Evolutionary conservation across 345 rosid genomes (phyloP).

Genomic region (Rhodamnia rubescens): DNA sequence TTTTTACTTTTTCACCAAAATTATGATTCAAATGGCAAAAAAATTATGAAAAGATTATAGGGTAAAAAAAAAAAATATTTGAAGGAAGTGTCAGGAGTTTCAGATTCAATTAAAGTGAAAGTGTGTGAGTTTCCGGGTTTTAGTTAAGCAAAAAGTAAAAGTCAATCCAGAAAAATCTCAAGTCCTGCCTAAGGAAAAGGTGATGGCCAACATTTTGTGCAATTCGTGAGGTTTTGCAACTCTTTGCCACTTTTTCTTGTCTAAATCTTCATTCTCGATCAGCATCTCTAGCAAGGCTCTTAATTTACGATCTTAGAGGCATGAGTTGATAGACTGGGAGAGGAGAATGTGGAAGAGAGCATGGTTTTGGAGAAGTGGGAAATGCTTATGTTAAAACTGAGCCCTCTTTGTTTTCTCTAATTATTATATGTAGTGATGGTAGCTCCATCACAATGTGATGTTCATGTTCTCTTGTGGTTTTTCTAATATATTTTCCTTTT

Average conservation of each 20-base stretch:
- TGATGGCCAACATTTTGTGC: neutral
- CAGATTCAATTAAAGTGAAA: neutral
- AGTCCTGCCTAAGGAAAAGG: neutral
- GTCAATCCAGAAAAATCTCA: neutral
- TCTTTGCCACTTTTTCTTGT: neutral
- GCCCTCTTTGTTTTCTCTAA: neutral
- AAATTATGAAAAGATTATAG: neutral
- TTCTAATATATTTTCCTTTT: conserved; percentile 13
- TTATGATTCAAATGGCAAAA: neutral
- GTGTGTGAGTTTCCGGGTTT: neutral
- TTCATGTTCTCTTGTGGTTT: neutral
- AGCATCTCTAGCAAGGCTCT: neutral
- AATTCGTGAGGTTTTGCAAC: neutral
- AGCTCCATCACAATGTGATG: neutral
- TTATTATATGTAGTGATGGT: neutral
- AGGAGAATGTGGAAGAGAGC: neutral
- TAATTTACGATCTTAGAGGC: neutral
- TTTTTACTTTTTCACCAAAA: neutral
- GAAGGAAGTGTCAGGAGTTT: neutral
- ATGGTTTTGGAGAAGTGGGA: neutral
- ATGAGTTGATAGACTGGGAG: neutral
- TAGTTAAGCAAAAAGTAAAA: neutral
- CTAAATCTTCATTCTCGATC: neutral
- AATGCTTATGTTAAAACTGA: neutral
- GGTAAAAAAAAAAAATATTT: neutral